Conservation (phyloP, 1,284 basidiomycete genomes). For the Ganoderma sinense region DNA sequence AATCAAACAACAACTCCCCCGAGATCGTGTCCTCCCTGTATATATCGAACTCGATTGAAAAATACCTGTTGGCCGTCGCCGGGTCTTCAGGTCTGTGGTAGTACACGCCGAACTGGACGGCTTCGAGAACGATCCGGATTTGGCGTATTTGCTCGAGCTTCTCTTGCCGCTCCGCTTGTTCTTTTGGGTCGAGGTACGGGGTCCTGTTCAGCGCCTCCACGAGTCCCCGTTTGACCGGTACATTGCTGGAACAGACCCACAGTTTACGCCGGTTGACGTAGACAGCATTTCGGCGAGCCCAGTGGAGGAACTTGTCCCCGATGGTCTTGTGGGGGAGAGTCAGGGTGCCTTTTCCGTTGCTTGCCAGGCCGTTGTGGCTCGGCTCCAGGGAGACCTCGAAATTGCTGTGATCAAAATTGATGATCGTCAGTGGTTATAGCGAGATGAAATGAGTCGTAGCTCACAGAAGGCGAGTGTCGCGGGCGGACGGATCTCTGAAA, state of each 20-base stretch:
- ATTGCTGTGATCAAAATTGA: constrained; percentile 44
- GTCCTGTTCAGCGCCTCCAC: constrained; percentile 50
- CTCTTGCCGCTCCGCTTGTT: constrained; percentile 57
- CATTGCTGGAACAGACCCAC: constrained; percentile 21
- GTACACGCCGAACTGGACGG: constrained; percentile 68
- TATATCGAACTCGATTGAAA: constrained; percentile 68
- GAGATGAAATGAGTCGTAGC: not conserved
- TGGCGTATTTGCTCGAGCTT: constrained; percentile 51
- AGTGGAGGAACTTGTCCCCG: constrained; percentile 54
- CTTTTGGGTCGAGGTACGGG: constrained; percentile 66
- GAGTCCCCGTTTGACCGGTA: constrained; percentile 12
- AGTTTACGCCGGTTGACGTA: constrained; percentile 45
- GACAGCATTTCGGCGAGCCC: constrained; percentile 47
- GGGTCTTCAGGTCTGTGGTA: constrained; percentile 45
- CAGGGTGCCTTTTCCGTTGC: constrained; percentile 62
- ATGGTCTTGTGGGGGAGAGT: constrained; percentile 50
- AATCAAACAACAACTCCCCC: constrained; percentile 65
- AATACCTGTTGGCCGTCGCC: constrained; percentile 52
- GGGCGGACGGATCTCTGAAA: constrained; percentile 49
- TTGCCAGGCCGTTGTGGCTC: constrained; percentile 56
- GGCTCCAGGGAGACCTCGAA: constrained; percentile 62
- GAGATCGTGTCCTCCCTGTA: constrained; percentile 44
- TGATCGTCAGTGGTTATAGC: not conserved
- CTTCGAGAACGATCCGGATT: constrained; percentile 57
- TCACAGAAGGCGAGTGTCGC: constrained; percentile 41